phyloP scores from a whole-genome alignment of 805 yeast species.

The Saccharomyces eubayanus region DNA sequence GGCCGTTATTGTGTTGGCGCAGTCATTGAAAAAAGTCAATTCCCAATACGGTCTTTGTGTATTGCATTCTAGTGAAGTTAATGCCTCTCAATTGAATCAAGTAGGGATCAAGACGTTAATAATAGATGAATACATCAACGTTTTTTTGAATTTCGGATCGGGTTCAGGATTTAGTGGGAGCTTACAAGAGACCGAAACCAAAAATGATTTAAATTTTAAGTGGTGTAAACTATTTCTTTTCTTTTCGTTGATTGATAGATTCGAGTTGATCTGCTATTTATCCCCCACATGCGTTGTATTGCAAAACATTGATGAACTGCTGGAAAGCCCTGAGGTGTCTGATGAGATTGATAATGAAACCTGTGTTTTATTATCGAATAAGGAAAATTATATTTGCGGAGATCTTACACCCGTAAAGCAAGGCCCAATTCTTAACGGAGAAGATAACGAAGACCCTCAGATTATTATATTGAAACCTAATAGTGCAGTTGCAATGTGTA shows the following conservation, averaged over 20 bases:
- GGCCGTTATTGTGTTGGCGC: slow-evolving; percentile 19
- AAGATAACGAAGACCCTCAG: slow-evolving; percentile 9
- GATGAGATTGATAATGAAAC: slow-evolving; percentile 31
- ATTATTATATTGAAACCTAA: slow-evolving; percentile 24
- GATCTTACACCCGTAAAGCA: not conserved
- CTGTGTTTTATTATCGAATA: slow-evolving; percentile 27
- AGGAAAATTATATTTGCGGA: not conserved
- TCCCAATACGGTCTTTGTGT: slow-evolving; percentile 22
- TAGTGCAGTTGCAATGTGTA: slow-evolving; percentile 26
- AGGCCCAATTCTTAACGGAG: slow-evolving; percentile 1
- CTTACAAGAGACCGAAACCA: not conserved
- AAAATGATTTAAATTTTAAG: not conserved
- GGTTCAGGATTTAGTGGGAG: not conserved
- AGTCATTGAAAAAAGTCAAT: slow-evolving; percentile 16
- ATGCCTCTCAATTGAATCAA: slow-evolving; percentile 10
- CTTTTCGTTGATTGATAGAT: slow-evolving; percentile 13
- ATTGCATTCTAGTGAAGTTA: slow-evolving; percentile 12
- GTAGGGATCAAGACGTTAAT: slow-evolving; percentile 10
- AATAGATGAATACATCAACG: slow-evolving; percentile 1
- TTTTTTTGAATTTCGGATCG: not conserved
- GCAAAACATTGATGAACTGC: slow-evolving; percentile 26
- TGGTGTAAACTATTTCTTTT: slow-evolving; percentile 19
- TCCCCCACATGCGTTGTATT: slow-evolving; percentile 25
- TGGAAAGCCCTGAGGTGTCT: slow-evolving; percentile 18
- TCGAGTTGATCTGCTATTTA: slow-evolving; percentile 27